Evolutionary conservation across 2,329 filamentous ascomycete genomes (phyloP).

Genomic region (Colletotrichum sp.): DNA sequence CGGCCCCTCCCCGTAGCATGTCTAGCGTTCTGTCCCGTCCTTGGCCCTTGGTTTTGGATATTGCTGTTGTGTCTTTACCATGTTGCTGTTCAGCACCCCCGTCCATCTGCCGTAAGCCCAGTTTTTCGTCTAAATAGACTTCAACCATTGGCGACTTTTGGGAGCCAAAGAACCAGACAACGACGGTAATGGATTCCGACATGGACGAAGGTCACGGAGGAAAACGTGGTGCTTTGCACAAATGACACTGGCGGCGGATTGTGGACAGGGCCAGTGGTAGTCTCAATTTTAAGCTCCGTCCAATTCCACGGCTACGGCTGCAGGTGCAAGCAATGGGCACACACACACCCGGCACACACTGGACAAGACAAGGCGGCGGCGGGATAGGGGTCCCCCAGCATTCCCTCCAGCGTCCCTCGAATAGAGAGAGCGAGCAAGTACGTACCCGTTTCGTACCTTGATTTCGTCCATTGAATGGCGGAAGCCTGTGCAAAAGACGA

Average conservation of each 20-base stretch:
- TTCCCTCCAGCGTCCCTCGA: background rate
- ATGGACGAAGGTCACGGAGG: background rate
- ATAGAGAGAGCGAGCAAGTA: background rate
- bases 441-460: background rate
- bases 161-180: background rate
- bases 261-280: background rate
- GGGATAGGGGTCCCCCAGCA: constrained; percentile 8
- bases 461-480: background rate
- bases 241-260: background rate
- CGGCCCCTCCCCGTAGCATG: background rate
- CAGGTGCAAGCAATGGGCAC: background rate
- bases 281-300: constrained; percentile 12
- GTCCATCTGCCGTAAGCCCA: background rate
- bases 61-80: background rate
- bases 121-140: background rate
- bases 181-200: background rate
- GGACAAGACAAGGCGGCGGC: background rate
- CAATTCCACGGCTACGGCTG: background rate
- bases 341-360: background rate
- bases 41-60: background rate
- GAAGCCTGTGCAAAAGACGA: background rate
- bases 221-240: background rate
- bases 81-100: background rate
- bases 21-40: background rate
- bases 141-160: background rate